phyloP scores from a whole-genome alignment of 768 basidiomycete species.

The Pisolithus orientalis region DNA sequence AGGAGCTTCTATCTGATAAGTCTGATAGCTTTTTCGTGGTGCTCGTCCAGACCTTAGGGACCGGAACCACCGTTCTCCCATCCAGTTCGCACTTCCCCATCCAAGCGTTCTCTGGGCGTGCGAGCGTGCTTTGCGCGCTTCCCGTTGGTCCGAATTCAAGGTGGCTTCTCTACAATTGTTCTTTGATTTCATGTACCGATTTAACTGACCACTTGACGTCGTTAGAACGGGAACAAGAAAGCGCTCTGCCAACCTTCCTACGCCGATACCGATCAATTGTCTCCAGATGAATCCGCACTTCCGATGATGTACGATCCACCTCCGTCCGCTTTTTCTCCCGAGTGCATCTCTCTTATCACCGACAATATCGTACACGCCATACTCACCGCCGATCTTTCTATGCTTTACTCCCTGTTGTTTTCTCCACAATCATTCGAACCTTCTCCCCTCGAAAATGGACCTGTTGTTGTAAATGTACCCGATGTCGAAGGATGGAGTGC shows the following conservation, averaged over 20 bases:
- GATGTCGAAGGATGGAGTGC: conserved; percentile 68
- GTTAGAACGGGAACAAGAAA: conserved; percentile 28
- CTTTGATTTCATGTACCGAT: conserved; percentile 1
- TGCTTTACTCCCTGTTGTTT: conserved; percentile 52
- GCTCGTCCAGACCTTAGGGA: conserved; percentile 72
- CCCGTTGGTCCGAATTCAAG: conserved; percentile 53
- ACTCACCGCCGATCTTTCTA: conserved; percentile 41
- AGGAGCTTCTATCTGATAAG: conserved; percentile 5
- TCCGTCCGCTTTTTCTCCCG: conserved; percentile 29
- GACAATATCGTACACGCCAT: conserved; percentile 52
- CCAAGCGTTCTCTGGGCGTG: conserved; percentile 63
- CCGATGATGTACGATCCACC: conserved; percentile 25
- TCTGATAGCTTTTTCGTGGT: conserved; percentile 47
- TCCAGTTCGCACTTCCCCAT: conserved; percentile 63
- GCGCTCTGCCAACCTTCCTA: conserved; percentile 19
- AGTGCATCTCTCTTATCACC: conserved; percentile 38
- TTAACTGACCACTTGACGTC: not conserved
- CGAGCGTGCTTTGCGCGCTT: conserved; percentile 56
- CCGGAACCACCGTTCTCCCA: conserved; percentile 61
- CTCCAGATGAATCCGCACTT: conserved; percentile 17
- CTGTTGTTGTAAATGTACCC: conserved; percentile 60
- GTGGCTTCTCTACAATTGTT: conserved; percentile 31
- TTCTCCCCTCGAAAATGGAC: conserved; percentile 30
- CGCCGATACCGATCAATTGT: conserved; percentile 19
- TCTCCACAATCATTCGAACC: conserved; percentile 39